Evolutionary conservation across 768 basidiomycete genomes (phyloP).

Genomic region (Termitomyces sp.): DNA sequence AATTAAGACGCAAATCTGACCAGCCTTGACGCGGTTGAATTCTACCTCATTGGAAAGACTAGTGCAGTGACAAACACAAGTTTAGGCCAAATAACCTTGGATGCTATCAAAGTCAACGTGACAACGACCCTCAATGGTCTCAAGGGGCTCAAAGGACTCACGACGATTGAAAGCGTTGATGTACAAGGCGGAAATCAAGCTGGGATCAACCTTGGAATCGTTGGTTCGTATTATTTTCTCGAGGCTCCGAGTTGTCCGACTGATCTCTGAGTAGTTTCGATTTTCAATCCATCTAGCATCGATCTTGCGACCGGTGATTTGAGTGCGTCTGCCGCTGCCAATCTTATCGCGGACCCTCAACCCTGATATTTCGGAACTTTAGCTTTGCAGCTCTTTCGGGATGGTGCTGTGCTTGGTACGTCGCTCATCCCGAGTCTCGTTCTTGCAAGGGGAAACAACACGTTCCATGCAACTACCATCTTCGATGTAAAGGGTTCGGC

Average conservation of each 20-base stretch:
- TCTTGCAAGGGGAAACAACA: constrained; percentile 57
- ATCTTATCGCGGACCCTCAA: neutral
- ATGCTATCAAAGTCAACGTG: constrained; percentile 70
- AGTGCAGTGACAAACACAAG: constrained; percentile 54
- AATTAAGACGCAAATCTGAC: constrained; percentile 52
- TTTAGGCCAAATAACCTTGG: constrained; percentile 62
- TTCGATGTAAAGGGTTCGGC: constrained; percentile 40
- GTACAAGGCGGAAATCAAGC: constrained; percentile 58
- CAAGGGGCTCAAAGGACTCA: constrained; percentile 52
- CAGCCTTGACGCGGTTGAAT: constrained; percentile 38
- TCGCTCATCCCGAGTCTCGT: constrained; percentile 56
- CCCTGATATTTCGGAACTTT: neutral
- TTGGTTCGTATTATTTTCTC: constrained; percentile 31
- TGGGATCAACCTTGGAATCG: constrained; percentile 54
- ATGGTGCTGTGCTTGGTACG: constrained; percentile 51
- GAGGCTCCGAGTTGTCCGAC: neutral
- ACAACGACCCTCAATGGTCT: constrained; percentile 56
- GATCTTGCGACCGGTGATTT: constrained; percentile 58
- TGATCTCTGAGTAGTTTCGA: constrained; percentile 37
- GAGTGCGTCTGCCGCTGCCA: constrained; percentile 31
- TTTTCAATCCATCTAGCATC: constrained; percentile 66
- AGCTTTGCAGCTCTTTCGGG: constrained; percentile 56
- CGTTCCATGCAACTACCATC: constrained; percentile 39
- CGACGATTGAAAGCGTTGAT: constrained; percentile 55
- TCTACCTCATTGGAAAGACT: constrained; percentile 56